These are phyloP conservation scores for Acanthamoeba healyi DNA, from an alignment of 208 protist species.

Conservation along the genomic window DNA sequence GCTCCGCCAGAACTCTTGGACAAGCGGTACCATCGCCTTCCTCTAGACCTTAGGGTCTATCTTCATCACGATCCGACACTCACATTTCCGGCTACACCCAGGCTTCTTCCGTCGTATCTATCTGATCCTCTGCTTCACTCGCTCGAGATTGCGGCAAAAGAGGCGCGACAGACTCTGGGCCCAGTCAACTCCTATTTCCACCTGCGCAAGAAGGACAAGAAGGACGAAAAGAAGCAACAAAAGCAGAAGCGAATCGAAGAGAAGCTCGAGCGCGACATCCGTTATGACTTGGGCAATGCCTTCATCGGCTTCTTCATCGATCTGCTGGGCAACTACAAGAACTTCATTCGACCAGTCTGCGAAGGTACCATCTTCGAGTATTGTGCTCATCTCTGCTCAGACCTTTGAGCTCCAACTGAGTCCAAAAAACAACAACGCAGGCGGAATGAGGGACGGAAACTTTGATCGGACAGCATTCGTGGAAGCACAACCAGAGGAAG, in stretches of 20 bases:
- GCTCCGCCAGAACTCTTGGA: background rate
- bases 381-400: too few species aligned
- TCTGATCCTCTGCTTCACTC: conserved; percentile 2
- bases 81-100: too few species aligned
- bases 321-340: background rate
- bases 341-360: background rate
- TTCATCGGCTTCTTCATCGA: conserved; percentile 47
- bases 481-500: background rate
- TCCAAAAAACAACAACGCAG: background rate
- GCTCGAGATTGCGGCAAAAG: background rate
- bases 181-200: conserved; percentile 11
- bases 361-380: background rate
- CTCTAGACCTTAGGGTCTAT: too few species aligned
- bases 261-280: conserved; percentile 21
- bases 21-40: background rate
- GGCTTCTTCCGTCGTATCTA: background rate
- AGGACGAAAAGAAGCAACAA: background rate
- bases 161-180: background rate
- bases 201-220: conserved; percentile 37
- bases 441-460: background rate
- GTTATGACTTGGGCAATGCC: conserved; percentile 30
- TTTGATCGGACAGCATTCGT: conserved; percentile 40
- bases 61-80: too few species aligned
- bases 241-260: conserved; percentile 2
- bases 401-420: too few species aligned